A percentile compares a stretch with the other conserved stretches of the same genome.
phyloP scores from a whole-genome alignment of 2,329 filamentous ascomycete species.

The Lasiodiplodia citricola region DNA sequence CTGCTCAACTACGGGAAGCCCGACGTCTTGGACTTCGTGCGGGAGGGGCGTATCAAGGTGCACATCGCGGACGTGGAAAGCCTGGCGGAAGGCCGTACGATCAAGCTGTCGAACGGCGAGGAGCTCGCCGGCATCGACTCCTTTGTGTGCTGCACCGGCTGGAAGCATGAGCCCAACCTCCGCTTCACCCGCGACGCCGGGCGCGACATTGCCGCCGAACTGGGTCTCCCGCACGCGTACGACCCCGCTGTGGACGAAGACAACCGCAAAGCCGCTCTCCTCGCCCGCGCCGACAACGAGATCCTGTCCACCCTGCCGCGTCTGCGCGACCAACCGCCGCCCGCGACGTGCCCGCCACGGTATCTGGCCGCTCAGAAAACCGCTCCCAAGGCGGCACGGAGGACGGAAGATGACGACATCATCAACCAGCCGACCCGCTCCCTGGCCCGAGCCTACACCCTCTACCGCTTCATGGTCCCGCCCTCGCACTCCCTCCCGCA shows the following conservation, averaged over 20 bases:
- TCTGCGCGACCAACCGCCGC: constrained; percentile 38
- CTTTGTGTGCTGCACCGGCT: constrained; percentile 64
- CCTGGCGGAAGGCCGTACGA: constrained; percentile 48
- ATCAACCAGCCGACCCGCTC: not conserved
- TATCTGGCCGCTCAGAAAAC: not conserved
- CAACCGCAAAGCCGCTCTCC: not conserved
- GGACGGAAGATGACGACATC: not conserved
- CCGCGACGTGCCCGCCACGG: not conserved
- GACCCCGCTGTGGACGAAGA: constrained; percentile 27
- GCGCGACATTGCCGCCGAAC: constrained; percentile 28
- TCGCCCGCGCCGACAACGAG: constrained; percentile 52
- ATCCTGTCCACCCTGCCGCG: constrained; percentile 61
- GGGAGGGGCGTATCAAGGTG: constrained; percentile 58
- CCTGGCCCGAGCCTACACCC: constrained; percentile 45
- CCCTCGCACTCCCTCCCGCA: constrained; percentile 32
- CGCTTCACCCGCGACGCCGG: constrained; percentile 46
- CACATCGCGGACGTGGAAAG: constrained; percentile 60
- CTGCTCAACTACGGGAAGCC: constrained; percentile 64
- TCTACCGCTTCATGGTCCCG: constrained; percentile 52
- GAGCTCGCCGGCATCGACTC: constrained; percentile 44
- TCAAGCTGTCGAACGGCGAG: constrained; percentile 55
- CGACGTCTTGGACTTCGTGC: constrained; percentile 63
- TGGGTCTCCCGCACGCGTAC: constrained; percentile 32
- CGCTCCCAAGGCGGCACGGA: not conserved
- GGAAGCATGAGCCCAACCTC: constrained; percentile 59